Base-by-base conservation (phyloP, 306 rosid species). In the Dryas octopetala region DNA sequence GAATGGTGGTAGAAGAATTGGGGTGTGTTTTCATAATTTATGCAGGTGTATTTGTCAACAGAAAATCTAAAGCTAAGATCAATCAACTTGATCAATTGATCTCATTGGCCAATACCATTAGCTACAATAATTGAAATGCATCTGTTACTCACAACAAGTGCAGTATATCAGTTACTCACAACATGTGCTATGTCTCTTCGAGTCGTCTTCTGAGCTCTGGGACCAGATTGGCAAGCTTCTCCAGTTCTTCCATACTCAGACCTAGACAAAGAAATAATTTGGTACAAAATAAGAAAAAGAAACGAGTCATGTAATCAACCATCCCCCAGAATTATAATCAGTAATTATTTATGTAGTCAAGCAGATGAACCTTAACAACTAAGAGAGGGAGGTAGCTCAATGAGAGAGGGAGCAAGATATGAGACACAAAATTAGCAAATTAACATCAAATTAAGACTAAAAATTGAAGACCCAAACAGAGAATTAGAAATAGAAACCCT, bases 161-260 rank as follows among this genome's bases (percentile, higher is more conserved):
- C 68, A 61, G 7, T 48, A 48, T 49, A 63, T 67, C 60, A 79
- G 62, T 63, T 43, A 90, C 97, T 88, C 82, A 94, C 98, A 74
- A 94, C 96, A 71, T 88, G 80, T 19, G 93, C 97, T 60, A 94
- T 90, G 83, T 94, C 98, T 83, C 98, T 90, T 74, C 98, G 84
- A 76, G 97, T 93, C 52, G 95, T 90, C 88, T 94, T 94, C 82
- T 82, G 96, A 78, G 91, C 96, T 81, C 45, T 83, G 51, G 81
- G 80, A 79, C 95, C 67, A 94, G 67, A 73, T 26, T 88, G 41
- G 97, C 96, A 63, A 94, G 86, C 86, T 82, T 90, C 77, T 85
- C 89, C 73, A 94, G 83, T 79, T 94, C 98, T 83, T 88, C 86
- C 50, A 32, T 1, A 76, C 88, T 90, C 73, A 94, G n/a, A n/a